These are phyloP conservation scores for Eimeria falciformis DNA, from an alignment of 169 alveolate genomes.

Conservation along the genomic window DNA sequence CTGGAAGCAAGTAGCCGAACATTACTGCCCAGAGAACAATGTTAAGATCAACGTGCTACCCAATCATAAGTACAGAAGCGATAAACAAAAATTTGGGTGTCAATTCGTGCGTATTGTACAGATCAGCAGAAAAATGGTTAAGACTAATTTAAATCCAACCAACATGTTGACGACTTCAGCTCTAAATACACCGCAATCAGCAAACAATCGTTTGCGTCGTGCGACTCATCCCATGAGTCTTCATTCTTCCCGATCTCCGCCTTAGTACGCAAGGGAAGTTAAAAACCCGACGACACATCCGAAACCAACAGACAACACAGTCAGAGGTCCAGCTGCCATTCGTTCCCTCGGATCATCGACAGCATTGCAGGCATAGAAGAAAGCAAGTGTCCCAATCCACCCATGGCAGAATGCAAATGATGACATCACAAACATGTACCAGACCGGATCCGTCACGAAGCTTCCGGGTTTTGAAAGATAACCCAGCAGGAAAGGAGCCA, in stretches of 20 bases:
- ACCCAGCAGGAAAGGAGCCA: slow-evolving; percentile 47
- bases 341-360: slow-evolving; percentile 23
- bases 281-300: slow-evolving; percentile 57
- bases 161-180: too few relatives aligned
- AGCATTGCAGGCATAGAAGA: slow-evolving; percentile 31
- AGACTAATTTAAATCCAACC: too few relatives aligned
- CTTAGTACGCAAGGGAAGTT: slow-evolving; percentile 27
- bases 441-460: neutral
- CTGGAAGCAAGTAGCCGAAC: too few relatives aligned
- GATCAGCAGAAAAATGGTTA: too few relatives aligned
- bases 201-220: too few relatives aligned
- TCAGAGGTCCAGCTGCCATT: slow-evolving; percentile 37
- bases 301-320: slow-evolving; percentile 24
- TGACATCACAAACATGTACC: slow-evolving; percentile 29
- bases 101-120: too few relatives aligned
- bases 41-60: too few relatives aligned
- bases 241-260: neutral
- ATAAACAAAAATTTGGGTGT: too few relatives aligned
- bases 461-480: neutral
- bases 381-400: slow-evolving; percentile 50
- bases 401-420: slow-evolving; percentile 17
- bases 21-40: too few relatives aligned
- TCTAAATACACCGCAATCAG: too few relatives aligned
- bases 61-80: too few relatives aligned
- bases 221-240: too few relatives aligned